Evolutionary conservation across 257 asterid species (phyloP).

Genomic region (Coffea eugenioides): DNA sequence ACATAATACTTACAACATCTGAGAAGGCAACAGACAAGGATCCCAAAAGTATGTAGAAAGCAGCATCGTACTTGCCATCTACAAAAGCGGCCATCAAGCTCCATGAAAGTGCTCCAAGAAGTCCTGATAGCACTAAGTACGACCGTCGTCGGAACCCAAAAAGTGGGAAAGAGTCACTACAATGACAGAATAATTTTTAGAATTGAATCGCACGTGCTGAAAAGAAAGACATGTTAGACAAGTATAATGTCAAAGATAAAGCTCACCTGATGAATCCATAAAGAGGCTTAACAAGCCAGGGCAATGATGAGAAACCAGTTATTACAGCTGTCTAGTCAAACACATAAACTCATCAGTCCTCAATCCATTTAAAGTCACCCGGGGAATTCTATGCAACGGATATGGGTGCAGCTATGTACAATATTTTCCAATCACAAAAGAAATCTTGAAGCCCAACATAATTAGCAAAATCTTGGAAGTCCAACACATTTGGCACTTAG

Average conservation of each 20-base stretch:
- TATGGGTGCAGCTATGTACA: not conserved
- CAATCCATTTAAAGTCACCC: not conserved
- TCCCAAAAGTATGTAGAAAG: conserved; percentile 91
- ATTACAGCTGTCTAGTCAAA: conserved; percentile 91
- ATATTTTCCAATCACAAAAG: not conserved
- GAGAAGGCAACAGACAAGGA: conserved; percentile 97
- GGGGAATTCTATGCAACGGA: not conserved
- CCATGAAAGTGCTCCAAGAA: conserved; percentile 96
- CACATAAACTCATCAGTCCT: conserved; percentile 43
- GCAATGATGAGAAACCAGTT: conserved; percentile 82
- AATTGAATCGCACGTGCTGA: conserved; percentile 5
- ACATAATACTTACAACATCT: conserved; percentile 76
- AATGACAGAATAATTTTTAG: conserved; percentile 9
- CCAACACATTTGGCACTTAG: not conserved
- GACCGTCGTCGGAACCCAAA: conserved; percentile 98
- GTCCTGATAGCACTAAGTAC: conserved; percentile 91
- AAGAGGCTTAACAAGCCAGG: conserved; percentile 95
- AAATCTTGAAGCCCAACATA: too few species aligned
- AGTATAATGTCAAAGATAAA: conserved; percentile 13
- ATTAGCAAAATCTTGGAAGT: too few species aligned
- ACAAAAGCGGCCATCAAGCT: conserved; percentile 88
- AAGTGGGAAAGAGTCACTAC: conserved; percentile 88
- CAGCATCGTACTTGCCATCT: conserved; percentile 83
- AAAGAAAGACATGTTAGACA: conserved; percentile 18
- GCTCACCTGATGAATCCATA: conserved; percentile 93